Base-by-base conservation (phyloP, 1,284 basidiomycete species). In the Leccinum subfulvum region DNA sequence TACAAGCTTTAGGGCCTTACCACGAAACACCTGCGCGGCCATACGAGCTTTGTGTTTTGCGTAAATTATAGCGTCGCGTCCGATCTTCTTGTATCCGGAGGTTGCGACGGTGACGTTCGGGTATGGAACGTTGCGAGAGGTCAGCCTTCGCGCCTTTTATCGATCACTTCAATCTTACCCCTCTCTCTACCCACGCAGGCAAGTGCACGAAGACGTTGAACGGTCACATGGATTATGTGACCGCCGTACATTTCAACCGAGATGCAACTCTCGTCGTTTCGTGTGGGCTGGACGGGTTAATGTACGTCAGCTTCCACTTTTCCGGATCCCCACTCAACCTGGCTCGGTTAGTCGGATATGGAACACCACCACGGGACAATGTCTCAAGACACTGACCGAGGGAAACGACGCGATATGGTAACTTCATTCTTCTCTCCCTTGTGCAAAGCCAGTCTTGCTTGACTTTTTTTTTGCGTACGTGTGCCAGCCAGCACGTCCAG, bases 191-290 rank as follows among this genome's bases (percentile, higher is more conserved):
- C 44, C 44, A 47, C 44, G 7, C 70, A 88, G 94, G 92, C 10
- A 90, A 85, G 75, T 91, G 88, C 66, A 82, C 93, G 73, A 90
- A 92, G 73, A 91, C 88, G 1, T 73, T 98, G 35, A 91, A 95
- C 57, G 97, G 95, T 0, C 97, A 99, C 76, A 83, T 94, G 26
- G 97, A 99, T 76, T 96, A 94, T 62, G 94, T 99, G 13, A 95
- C 94, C 37, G 90, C 91, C 4, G 93, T 98, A 1, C 91, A 93
- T 69, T 99, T 98, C 79, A 98, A 96, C 75, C 77, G 88, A 65
- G 97, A 98, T 70, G 94, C 95, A 0, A 90, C 90, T 0, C 84
- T 98, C 71, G 90, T 99, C 63, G 91, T 97, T 1, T 96, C 92
- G 6, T 94, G 91, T 70, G 87, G 92, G 56, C 87, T 95, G 61